Base-by-base conservation (phyloP, 305 asterid species). In the Fraxinus ornus region DNA sequence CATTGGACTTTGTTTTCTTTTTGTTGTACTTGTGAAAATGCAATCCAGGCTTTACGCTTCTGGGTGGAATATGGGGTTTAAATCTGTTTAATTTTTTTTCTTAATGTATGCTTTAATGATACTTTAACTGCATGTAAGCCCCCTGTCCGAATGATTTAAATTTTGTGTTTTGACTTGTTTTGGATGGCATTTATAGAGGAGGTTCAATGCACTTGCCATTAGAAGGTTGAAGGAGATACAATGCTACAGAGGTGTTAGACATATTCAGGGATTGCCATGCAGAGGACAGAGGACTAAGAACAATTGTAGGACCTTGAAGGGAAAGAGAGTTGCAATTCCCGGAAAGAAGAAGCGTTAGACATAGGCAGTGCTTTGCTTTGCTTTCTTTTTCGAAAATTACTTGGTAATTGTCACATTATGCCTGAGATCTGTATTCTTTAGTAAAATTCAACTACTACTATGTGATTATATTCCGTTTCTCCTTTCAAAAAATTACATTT, bases 231-330 rank as follows among this genome's bases (percentile, higher is more conserved):
- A 92, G 89, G 99, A 95, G 85, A 95, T 95, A 36, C 97, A 94
- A 76, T 95, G 99, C 94, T 95, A 95, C 87, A 85, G 99, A 86
- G 99, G 98, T 1, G 89, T 92, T 77, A 78, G 99, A 82, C 99
- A 96, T 89, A 90, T 89, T 85, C 91, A 91, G 83, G 99, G 98
- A 78, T 84, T 96, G 91, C 99, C 99, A 28, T 96, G 99, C 71
- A 84, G 99, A 81, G 99, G 98, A 15, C 98, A 96, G 84, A 88
- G 98, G 84, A 96, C 99, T 4, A 96, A 92, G 92, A 96, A 94
- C 84, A 96, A 94, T 86, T 93, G 98, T 87, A 89, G 99, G 85
- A 94, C 99, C 44, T 86, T 94, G 85, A 96, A 96, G 90, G 98
- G 98, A 26, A 96, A 96, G 90, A 92, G 86, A 84, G 92, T 96